Evolutionary conservation across 768 basidiomycete species (phyloP).

Genomic region (button mushroom (Agaricus bisporus)): DNA sequence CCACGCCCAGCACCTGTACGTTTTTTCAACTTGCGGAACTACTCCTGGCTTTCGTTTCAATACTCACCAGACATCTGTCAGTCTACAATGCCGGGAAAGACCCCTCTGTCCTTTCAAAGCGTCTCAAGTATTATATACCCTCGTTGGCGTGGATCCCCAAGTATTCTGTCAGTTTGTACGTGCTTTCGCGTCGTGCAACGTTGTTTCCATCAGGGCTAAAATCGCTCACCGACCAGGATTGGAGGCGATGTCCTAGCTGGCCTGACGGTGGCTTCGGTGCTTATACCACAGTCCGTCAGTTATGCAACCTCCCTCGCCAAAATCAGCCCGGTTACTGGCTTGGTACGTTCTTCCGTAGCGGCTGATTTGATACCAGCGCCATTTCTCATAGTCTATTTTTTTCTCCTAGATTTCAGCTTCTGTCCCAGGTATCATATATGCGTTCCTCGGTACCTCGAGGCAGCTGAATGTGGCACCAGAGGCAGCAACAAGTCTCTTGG

Average conservation of each 20-base stretch:
- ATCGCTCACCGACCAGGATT: conserved; percentile 19
- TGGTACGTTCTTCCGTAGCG: conserved; percentile 42
- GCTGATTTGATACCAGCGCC: neutral
- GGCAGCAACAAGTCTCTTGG: conserved; percentile 78
- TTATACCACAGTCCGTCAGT: conserved; percentile 85
- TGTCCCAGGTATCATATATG: conserved; percentile 85
- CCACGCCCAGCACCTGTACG: conserved; percentile 16
- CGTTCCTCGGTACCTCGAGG: conserved; percentile 79
- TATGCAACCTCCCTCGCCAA: conserved; percentile 88
- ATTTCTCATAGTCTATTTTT: neutral
- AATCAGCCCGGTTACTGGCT: conserved; percentile 76
- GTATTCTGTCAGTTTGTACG: conserved; percentile 65
- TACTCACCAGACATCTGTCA: neutral
- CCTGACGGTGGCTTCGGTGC: conserved; percentile 76
- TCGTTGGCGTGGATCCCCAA: conserved; percentile 75
- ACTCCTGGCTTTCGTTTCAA: neutral
- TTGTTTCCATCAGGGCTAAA: neutral
- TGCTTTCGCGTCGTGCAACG: conserved; percentile 11
- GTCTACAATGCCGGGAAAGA: conserved; percentile 12
- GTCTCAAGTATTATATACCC: conserved; percentile 71
- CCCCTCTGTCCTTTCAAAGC: conserved; percentile 33
- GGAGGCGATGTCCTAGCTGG: conserved; percentile 74
- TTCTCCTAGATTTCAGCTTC: conserved; percentile 67
- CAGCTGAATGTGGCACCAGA: conserved; percentile 86
- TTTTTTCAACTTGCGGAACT: neutral